Conservation (phyloP, 2,329 filamentous ascomycete species). For the Rutstroemia sp. region DNA sequence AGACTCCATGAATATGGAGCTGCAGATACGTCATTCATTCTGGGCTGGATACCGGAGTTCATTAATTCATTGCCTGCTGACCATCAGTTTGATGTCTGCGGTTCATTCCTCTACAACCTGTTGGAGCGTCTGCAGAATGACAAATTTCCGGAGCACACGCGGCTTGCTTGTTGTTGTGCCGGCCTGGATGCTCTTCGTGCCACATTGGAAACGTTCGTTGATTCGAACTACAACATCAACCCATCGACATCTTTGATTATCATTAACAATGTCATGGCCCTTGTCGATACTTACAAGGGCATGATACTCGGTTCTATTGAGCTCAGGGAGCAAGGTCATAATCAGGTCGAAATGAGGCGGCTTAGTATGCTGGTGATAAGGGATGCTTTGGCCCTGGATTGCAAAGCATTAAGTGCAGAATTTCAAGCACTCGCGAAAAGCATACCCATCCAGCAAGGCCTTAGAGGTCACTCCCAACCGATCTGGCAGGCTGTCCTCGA, state of each 20-base stretch:
- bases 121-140: constrained; percentile 56
- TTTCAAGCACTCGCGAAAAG: constrained; percentile 56
- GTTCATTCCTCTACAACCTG: constrained; percentile 69
- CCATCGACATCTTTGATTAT: constrained; percentile 49
- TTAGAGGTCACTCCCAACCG: constrained; percentile 62
- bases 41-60: constrained; percentile 73
- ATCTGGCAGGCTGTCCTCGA: constrained; percentile 74
- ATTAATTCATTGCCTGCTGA: constrained; percentile 68
- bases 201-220: constrained; percentile 49
- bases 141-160: constrained; percentile 46
- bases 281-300: constrained; percentile 54
- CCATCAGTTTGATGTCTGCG: constrained; percentile 72
- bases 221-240: constrained; percentile 41
- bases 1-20: constrained; percentile 49
- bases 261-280: constrained; percentile 57
- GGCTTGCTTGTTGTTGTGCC: constrained; percentile 54
- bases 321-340: constrained; percentile 37
- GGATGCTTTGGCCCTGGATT: constrained; percentile 61
- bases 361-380: constrained; percentile 58
- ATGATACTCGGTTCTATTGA: constrained; percentile 50
- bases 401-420: constrained; percentile 61
- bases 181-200: constrained; percentile 54
- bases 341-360: constrained; percentile 40
- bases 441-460: constrained; percentile 55
- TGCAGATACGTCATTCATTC: constrained; percentile 50